Evolutionary conservation across 768 basidiomycete species (phyloP), one percentile per base, ranked within the genome.

Genomic region (Amanita inopinata): DNA sequence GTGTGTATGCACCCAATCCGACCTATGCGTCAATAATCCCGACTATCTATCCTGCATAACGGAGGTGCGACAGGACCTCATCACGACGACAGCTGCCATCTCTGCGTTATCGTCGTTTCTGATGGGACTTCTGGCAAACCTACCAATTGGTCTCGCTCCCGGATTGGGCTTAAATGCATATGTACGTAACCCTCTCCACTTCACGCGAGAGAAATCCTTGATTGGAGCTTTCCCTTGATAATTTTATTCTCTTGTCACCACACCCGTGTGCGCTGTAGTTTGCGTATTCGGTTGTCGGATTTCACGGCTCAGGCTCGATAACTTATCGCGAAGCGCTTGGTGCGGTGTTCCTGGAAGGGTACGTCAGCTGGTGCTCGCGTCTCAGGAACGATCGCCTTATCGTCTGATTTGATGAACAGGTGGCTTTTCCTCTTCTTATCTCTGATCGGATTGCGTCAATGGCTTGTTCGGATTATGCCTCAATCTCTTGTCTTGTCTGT

Each of bases 291-390:
- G 78, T 91, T 10, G 89, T 92, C 18, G 89, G 89, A 9, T 82
- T 80, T 63, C 81, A 88, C 52, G 88, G 89, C 2, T 70, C 71
- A 36, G 80, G 80, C 4, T 69, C 73, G 39, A 78, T 90, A 54
- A 69, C 73, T 6, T 92, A 88, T 56, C 67, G 71, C 10, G 83
- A 92, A 61, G 89, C 88, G 0, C 70, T 90, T 14, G 76, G 80
- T 10, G 89, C 89, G 17, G 83, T 91, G 33, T 92, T 91, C 61
- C 65, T 92, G 49, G 89, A 91, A 68, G 89, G 86, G 80, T 84
- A 50, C 15, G 75, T 57, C 5, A 37, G 41, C 12, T 14, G 19
- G 42, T 47, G n/a, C 20, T 18, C 4, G 22, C 36, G 36, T 30
- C 40, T 3, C n/a, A n/a, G n/a, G n/a, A n/a, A 17, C 18, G 8